Percentiles rank a stretch among this genome's conserved stretches.
These are phyloP conservation scores for Termitomyces sp. DNA, from an alignment of 768 basidiomycete genomes.

Conservation along the genomic window DNA sequence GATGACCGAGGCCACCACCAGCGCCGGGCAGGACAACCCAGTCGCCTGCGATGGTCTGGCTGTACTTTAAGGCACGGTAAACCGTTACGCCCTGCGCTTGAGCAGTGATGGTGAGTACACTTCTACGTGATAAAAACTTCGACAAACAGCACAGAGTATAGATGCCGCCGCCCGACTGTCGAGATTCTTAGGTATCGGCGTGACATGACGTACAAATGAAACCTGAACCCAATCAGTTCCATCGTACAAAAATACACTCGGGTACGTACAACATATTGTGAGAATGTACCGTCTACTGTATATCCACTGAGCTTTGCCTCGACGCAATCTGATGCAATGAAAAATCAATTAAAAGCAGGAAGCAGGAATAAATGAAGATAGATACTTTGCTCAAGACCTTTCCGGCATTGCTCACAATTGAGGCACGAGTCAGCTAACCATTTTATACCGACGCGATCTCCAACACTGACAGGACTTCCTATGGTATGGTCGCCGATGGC, in stretches of 20 bases:
- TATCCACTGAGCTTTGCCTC: conserved; percentile 62
- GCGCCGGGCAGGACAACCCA: conserved; percentile 76
- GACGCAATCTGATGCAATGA: conserved; percentile 41
- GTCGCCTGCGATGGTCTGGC: conserved; percentile 58
- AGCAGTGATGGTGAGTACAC: conserved; percentile 6
- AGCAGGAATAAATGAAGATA: background rate
- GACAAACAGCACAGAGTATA: conserved; percentile 68
- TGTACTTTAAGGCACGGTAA: conserved; percentile 79
- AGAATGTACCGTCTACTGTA: conserved; percentile 74
- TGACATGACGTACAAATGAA: conserved; percentile 69
- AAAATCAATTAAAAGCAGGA: background rate
- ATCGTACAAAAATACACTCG: background rate
- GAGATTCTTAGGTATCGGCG: conserved; percentile 69
- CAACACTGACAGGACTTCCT: conserved; percentile 58
- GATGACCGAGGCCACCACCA: conserved; percentile 79
- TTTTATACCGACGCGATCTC: conserved; percentile 81
- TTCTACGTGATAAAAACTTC: background rate
- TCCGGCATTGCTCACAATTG: conserved; percentile 70
- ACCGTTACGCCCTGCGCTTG: conserved; percentile 66
- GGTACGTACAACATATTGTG: conserved; percentile 49
- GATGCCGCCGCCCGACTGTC: conserved; percentile 65
- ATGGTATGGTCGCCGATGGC: conserved; percentile 68
- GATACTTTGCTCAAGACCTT: conserved; percentile 69
- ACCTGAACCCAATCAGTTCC: conserved; percentile 25
- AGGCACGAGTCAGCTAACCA: conserved; percentile 71